Percentiles rank a stretch among this genome's conserved stretches.
Evolutionary conservation across 805 yeast genomes (phyloP).

Genomic region (Kodamaea kakaduensis): DNA sequence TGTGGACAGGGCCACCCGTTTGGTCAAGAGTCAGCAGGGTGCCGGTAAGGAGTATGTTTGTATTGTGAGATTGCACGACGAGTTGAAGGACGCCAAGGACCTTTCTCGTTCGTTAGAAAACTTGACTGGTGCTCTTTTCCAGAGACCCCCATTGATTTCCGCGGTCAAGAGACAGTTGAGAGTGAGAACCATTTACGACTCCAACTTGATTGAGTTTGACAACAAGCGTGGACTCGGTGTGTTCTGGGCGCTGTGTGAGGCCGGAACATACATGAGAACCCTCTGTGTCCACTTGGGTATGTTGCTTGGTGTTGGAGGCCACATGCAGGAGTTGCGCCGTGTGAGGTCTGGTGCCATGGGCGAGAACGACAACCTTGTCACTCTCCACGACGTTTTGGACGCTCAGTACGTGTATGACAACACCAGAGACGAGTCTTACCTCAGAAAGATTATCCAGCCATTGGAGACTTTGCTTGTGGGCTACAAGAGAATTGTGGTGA

Average conservation of each 20-base stretch:
- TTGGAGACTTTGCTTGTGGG: conserved; percentile 90
- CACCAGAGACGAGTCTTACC: conserved; percentile 92
- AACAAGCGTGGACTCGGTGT: conserved; percentile 95
- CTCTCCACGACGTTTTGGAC: conserved; percentile 95
- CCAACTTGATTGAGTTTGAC: conserved; percentile 93
- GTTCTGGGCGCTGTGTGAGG: conserved; percentile 99
- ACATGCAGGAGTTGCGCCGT: conserved; percentile 99
- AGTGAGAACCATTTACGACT: conserved; percentile 96
- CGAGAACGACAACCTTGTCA: conserved; percentile 88
- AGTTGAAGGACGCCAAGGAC: conserved; percentile 84
- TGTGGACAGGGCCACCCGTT: conserved; percentile 95
- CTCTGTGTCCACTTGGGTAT: conserved; percentile 98
- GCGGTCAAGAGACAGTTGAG: conserved; percentile 99
- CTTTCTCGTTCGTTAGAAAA: conserved; percentile 85
- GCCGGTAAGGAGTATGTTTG: conserved; percentile 99
- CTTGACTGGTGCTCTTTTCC: conserved; percentile 97
- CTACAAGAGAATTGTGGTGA: conserved; percentile 93
- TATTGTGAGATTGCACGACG: conserved; percentile 92
- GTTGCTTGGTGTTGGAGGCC: conserved; percentile 98
- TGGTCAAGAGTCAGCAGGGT: conserved; percentile 98
- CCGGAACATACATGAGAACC: conserved; percentile 99
- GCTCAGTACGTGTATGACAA: conserved; percentile 98
- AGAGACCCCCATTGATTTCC: conserved; percentile 97
- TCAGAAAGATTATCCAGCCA: conserved; percentile 91
- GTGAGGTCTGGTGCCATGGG: conserved; percentile 95